These are phyloP conservation scores for Cladosporium colombiae DNA, from an alignment of 2,329 filamentous ascomycete species.

Conservation along the genomic window DNA sequence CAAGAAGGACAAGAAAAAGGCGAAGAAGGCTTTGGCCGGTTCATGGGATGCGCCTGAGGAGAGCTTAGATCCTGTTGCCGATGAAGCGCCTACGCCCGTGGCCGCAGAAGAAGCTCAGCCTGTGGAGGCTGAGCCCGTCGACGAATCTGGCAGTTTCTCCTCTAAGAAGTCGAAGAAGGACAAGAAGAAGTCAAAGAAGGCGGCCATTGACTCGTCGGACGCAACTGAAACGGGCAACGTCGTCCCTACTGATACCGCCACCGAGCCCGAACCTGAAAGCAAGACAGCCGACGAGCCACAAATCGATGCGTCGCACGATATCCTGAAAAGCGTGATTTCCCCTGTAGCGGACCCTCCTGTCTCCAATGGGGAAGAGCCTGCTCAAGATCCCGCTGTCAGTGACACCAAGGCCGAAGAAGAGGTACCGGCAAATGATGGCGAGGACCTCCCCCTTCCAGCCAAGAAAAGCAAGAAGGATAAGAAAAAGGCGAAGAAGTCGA, in stretches of 20 bases:
- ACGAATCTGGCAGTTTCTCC: conserved; percentile 22
- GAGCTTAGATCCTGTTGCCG: neutral
- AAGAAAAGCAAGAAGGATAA: conserved; percentile 47
- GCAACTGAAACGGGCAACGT: neutral
- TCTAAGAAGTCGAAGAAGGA: conserved; percentile 43
- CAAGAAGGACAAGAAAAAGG: conserved; percentile 49
- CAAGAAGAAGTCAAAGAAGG: conserved; percentile 42
- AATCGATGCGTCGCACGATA: neutral
- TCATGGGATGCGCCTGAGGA: conserved; percentile 3
- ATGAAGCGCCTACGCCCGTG: neutral
- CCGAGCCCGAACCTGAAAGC: neutral
- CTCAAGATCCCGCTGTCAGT: neutral
- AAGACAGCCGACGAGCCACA: neutral
- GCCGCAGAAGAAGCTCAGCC: neutral
- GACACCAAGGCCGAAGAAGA: neutral
- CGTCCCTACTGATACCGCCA: neutral
- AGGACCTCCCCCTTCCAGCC: conserved; percentile 25
- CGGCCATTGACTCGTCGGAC: neutral
- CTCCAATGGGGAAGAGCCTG: neutral
- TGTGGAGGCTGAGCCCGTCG: neutral
- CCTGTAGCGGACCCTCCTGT: neutral
- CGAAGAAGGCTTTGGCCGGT: conserved; percentile 22
- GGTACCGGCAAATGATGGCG: conserved; percentile 22
- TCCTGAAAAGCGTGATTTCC: neutral
- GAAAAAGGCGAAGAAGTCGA: conserved; percentile 38